Evolutionary conservation across 1,284 basidiomycete genomes (phyloP).

Genomic region (Microbotryum lychnidis-dioicae): DNA sequence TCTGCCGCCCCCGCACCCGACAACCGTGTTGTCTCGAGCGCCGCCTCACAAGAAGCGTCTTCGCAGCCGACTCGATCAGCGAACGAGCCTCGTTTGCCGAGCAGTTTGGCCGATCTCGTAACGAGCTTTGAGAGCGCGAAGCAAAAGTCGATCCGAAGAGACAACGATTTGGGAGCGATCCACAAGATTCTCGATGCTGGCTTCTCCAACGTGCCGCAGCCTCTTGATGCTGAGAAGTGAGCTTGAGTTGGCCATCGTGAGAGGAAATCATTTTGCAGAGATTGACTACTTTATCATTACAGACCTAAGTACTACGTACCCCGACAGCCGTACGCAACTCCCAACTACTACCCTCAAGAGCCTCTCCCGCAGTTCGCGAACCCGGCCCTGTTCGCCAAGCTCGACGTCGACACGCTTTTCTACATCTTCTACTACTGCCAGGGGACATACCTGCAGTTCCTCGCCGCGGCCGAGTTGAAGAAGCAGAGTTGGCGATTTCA

Average conservation of each 20-base stretch:
- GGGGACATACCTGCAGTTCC: constrained; percentile 44
- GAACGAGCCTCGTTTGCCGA: constrained; percentile 47
- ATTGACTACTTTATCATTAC: constrained; percentile 21
- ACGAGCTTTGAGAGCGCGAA: constrained; percentile 92
- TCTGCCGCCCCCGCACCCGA: neutral
- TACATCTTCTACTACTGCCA: constrained; percentile 95
- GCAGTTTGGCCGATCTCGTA: constrained; percentile 83
- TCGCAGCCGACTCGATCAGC: neutral
- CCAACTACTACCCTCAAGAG: constrained; percentile 90
- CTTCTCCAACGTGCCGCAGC: constrained; percentile 78
- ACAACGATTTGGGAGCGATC: constrained; percentile 64
- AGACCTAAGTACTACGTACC: constrained; percentile 96
- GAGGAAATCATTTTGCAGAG: constrained; percentile 8
- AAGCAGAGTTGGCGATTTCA: constrained; percentile 99
- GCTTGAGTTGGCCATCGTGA: constrained; percentile 34
- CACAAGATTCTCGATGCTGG: constrained; percentile 88
- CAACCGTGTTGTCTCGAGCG: constrained; percentile 26
- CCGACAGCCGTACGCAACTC: constrained; percentile 81
- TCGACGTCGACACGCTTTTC: constrained; percentile 96
- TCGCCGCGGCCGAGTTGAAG: constrained; percentile 95
- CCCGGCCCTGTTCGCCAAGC: constrained; percentile 76
- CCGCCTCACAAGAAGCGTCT: constrained; percentile 27
- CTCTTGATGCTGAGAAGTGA: constrained; percentile 88
- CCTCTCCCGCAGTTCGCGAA: constrained; percentile 75
- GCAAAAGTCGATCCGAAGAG: constrained; percentile 81